These are phyloP conservation scores for Hypoxylon sp. DNA, from an alignment of 2,329 filamentous ascomycete species.

Conservation along the genomic window DNA sequence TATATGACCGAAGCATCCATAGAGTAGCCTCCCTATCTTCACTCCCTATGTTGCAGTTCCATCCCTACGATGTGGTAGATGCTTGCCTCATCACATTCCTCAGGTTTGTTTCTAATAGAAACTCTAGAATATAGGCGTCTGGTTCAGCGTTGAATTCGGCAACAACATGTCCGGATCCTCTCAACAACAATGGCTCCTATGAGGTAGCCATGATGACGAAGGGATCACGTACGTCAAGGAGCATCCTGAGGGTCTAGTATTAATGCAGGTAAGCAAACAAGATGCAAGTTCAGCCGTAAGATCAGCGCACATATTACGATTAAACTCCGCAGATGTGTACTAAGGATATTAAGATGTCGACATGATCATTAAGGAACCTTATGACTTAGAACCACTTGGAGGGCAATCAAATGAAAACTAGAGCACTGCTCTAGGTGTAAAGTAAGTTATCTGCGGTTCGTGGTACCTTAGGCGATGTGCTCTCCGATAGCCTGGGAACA, in stretches of 20 bases:
- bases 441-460: neutral
- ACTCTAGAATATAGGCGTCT: neutral
- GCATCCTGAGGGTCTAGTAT: neutral
- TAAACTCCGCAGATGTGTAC: neutral
- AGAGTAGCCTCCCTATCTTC: neutral
- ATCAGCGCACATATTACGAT: neutral
- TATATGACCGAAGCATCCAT: neutral
- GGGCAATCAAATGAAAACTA: neutral
- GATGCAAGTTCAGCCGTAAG: neutral
- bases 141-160: neutral
- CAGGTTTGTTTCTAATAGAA: neutral
- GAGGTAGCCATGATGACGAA: neutral
- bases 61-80: neutral
- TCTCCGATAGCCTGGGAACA: neutral
- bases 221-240: neutral
- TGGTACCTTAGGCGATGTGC: neutral
- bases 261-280: no score
- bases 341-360: neutral
- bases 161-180: neutral
- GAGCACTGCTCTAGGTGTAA: neutral
- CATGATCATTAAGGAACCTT: constrained; percentile 1
- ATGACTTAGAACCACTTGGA: neutral
- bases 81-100: neutral
- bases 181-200: neutral
- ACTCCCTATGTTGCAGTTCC: neutral